Evolutionary conservation across 2,329 filamentous ascomycete genomes (phyloP).

Genomic region (Aspergillus sp.): DNA sequence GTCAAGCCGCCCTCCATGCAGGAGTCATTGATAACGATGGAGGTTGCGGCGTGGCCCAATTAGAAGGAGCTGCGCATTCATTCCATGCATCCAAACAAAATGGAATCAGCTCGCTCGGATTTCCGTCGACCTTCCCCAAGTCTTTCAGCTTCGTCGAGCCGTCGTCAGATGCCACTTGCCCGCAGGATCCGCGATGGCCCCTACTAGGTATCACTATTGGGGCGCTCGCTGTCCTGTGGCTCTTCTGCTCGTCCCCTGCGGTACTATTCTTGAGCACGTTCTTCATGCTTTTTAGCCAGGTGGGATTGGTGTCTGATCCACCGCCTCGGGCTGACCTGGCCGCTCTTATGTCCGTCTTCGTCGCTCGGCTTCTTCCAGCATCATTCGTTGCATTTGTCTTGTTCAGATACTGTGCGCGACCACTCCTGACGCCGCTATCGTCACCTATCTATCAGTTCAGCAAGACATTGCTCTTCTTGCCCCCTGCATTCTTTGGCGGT

Average conservation of each 20-base stretch:
- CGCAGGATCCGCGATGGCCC: constrained; percentile 79
- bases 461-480: constrained; percentile 87
- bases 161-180: constrained; percentile 57
- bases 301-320: constrained; percentile 85
- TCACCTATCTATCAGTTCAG: constrained; percentile 65
- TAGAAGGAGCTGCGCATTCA: constrained; percentile 66
- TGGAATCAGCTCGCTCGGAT: constrained; percentile 73
- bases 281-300: constrained; percentile 80
- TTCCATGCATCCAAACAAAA: constrained; percentile 67
- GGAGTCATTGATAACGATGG: constrained; percentile 73
- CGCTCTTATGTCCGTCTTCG: constrained; percentile 70
- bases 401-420: constrained; percentile 76
- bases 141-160: constrained; percentile 74
- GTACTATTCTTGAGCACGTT: constrained; percentile 87
- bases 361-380: constrained; percentile 82
- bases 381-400: constrained; percentile 85
- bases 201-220: constrained; percentile 77
- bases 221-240: constrained; percentile 73
- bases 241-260: constrained; percentile 76
- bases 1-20: constrained; percentile 78
- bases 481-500: constrained; percentile 84
- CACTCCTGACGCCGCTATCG: constrained; percentile 70
- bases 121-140: constrained; percentile 86
- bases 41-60: constrained; percentile 77
- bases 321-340: constrained; percentile 68